Conservation (phyloP, 345 rosid species). For the Eucalyptus sp. region DNA sequence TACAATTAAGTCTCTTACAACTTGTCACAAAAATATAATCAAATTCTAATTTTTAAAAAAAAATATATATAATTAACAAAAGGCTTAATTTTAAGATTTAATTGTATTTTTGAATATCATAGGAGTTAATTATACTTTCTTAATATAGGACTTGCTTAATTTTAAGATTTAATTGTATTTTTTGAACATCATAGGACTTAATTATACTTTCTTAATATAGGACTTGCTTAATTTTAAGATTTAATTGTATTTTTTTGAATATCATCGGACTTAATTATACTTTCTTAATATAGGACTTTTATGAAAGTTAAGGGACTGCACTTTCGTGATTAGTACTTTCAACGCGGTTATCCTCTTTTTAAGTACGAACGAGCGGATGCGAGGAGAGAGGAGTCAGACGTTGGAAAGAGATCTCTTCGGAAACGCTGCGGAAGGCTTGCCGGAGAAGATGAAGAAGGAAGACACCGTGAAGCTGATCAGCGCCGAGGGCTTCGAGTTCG, state of each 20-base stretch:
- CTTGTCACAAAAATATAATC: accelerated
- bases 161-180: background rate
- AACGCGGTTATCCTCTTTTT: background rate
- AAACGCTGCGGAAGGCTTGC: background rate
- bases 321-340: background rate
- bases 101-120: accelerated
- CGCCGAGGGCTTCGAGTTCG: slow-evolving; percentile 74
- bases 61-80: accelerated
- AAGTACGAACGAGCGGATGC: background rate
- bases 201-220: too few relatives aligned
- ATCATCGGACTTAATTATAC: too few relatives aligned
- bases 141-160: too few relatives aligned
- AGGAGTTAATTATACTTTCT: too few relatives aligned
- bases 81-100: background rate
- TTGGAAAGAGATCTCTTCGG: background rate
- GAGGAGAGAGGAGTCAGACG: background rate
- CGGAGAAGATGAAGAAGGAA: slow-evolving; percentile 33
- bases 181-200: too few relatives aligned
- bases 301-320: background rate
- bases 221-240: too few relatives aligned
- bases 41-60: background rate
- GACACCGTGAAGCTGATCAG: slow-evolving; percentile 75
- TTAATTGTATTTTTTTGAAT: too few relatives aligned
- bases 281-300: background rate
- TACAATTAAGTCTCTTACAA: accelerated